These are phyloP conservation scores for Annulohypoxylon stygium DNA, from an alignment of 495 filamentous ascomycete genomes.

Conservation along the genomic window DNA sequence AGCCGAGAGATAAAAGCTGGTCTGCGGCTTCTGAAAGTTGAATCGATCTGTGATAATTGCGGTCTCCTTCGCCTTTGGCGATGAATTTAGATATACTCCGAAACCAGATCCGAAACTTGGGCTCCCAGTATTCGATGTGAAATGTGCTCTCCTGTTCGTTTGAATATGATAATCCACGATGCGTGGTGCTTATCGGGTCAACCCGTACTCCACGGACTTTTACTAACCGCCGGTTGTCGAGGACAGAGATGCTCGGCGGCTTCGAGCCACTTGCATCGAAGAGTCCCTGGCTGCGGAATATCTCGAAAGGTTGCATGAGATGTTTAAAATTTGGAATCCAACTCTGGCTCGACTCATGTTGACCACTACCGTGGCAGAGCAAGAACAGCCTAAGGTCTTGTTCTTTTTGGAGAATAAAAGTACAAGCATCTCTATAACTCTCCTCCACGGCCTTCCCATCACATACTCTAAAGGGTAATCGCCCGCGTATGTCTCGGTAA, in stretches of 20 bases:
- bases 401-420: neutral
- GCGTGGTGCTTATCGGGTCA: neutral
- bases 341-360: neutral
- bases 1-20: neutral
- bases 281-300: slow-evolving; percentile 3
- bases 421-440: neutral
- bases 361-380: neutral
- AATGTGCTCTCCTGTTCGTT: neutral
- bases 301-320: neutral
- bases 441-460: neutral
- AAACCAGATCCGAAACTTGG: neutral
- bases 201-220: neutral
- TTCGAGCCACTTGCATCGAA: slow-evolving; percentile 3
- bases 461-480: neutral
- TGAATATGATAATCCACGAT: neutral
- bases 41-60: neutral
- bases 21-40: neutral
- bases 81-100: neutral
- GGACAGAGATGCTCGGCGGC: neutral
- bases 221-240: neutral
- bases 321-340: slow-evolving; percentile 1
- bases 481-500: slow-evolving; percentile 2
- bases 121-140: slow-evolving; percentile 3
- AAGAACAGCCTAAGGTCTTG: neutral
- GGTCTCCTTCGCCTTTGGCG: neutral